Evolutionary conservation across 768 basidiomycete genomes (phyloP).

Genomic region (Exidia glandulosa): DNA sequence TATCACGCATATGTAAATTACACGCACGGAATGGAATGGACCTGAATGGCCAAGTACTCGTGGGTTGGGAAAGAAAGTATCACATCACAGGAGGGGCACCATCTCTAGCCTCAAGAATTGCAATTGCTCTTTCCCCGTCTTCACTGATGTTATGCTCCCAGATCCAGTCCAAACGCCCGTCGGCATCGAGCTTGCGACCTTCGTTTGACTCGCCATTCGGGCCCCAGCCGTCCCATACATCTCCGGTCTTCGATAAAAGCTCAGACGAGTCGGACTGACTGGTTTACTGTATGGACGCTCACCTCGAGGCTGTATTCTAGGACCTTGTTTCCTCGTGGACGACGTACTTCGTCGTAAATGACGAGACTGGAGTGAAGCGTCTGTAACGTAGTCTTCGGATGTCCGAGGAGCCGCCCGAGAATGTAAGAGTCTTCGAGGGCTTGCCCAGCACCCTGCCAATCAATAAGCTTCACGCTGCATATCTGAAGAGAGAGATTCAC

Average conservation of each 20-base stretch:
- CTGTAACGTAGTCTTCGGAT: slow-evolving; percentile 5
- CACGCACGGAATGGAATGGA: not conserved
- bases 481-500: not conserved
- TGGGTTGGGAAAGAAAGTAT: not conserved
- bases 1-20: not conserved
- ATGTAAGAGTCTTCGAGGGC: slow-evolving; percentile 14
- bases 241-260: not conserved
- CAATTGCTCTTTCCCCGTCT: too few relatives aligned
- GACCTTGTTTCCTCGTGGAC: slow-evolving; percentile 10
- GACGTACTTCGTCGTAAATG: slow-evolving; percentile 12
- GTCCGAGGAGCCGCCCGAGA: slow-evolving; percentile 13
- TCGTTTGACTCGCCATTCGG: not conserved
- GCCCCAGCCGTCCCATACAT: not conserved
- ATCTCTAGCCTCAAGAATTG: too few relatives aligned
- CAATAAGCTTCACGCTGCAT: not conserved
- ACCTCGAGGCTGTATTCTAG: not conserved
- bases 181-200: not conserved
- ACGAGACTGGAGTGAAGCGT: slow-evolving; percentile 7
- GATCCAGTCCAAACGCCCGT: too few relatives aligned
- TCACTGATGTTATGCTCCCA: too few relatives aligned
- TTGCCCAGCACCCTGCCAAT: not conserved
- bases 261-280: not conserved
- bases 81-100: too few relatives aligned
- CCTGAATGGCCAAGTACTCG: not conserved
- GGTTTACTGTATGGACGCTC: not conserved